A percentile compares a stretch with the other conserved stretches of the same genome.
Conservation (phyloP, 208 protist species). For the Acanthamoeba culbertsoni region DNA sequence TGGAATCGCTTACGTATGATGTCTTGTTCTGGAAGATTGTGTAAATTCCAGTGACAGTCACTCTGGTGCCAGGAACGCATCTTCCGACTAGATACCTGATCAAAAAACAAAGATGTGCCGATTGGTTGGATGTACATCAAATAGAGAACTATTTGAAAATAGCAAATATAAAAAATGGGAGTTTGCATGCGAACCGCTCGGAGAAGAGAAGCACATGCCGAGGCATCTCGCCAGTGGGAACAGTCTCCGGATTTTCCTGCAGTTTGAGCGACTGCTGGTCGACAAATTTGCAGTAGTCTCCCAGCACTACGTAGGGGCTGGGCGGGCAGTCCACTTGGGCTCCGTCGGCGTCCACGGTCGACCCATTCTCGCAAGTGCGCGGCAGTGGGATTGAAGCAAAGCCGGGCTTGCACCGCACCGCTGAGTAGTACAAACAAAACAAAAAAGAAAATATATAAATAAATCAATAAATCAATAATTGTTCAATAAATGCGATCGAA, state of each 20-base stretch:
- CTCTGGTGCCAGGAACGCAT: conserved; percentile 79
- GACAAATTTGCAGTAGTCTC: conserved; percentile 75
- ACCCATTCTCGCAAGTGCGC: background rate
- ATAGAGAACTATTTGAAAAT: no score
- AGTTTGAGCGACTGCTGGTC: conserved; percentile 85
- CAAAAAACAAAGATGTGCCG: no score
- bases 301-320: conserved; percentile 79
- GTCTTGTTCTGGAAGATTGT: conserved; percentile 72
- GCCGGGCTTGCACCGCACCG: conserved; percentile 10
- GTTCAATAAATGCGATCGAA: background rate
- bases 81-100: conserved; percentile 65
- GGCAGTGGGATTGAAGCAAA: conserved; percentile 4
- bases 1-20: background rate
- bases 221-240: conserved; percentile 87
- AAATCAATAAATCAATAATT: no score
- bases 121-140: no score
- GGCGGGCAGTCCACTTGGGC: conserved; percentile 64
- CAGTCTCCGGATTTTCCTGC: conserved; percentile 85
- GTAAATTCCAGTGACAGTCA: conserved; percentile 81
- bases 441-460: background rate
- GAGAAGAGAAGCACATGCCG: conserved; percentile 75
- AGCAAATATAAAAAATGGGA: no score
- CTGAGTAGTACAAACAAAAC: no score
- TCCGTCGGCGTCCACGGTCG: background rate
- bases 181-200: conserved; percentile 65